Base-by-base conservation (phyloP, 352 stramenopile species). In the Globisporangium lucens region DNA sequence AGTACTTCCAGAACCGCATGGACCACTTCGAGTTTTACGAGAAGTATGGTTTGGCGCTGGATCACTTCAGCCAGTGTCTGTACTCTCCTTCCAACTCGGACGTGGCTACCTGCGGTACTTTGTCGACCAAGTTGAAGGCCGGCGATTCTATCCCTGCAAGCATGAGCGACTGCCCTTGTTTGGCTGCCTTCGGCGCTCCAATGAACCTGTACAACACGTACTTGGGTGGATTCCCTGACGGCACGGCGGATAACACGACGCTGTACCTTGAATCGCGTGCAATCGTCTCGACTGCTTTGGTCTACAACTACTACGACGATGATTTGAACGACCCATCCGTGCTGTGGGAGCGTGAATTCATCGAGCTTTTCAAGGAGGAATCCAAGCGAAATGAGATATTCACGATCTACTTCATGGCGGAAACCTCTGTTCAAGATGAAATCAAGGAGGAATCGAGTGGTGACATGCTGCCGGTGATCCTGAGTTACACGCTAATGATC, bases 151-250 rank as follows among this genome's bases (percentile, higher is more conserved):
- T 87, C 47, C 81, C 81, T 3, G 67, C 74, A 2, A 85, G 33
- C 5, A 89, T 89, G 79, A 83, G 73, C 49, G 79, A 89, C 52
- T 90, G 82, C 15, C 80, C 82, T 4, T 90, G 82, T 62, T 69
- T 89, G 56, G 83, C 80, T 12, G 64, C 75, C 43, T 90, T 87
- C 38, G 82, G 82, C 6, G 83, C 82, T 17, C 82, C 82, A 1
- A 90, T 90, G 82, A 83, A 90, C 56, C 41, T 87, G 65, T 90
- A 89, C 73, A 90, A 85, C 64, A 83, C 79, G 24, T 85, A 87
- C 30, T 56, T 90, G 20, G 82, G 82, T 56, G 74, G 79, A 2
- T 89, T 85, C 47, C 82, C 82, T 12, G 58, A 78, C 15, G 77
- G 71, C 6, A 78, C 82, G 12, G 71, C 81, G 27, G 73, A 69